Evolutionary conservation across 768 basidiomycete genomes (phyloP).

Genomic region (Rhizopogon roseolus): DNA sequence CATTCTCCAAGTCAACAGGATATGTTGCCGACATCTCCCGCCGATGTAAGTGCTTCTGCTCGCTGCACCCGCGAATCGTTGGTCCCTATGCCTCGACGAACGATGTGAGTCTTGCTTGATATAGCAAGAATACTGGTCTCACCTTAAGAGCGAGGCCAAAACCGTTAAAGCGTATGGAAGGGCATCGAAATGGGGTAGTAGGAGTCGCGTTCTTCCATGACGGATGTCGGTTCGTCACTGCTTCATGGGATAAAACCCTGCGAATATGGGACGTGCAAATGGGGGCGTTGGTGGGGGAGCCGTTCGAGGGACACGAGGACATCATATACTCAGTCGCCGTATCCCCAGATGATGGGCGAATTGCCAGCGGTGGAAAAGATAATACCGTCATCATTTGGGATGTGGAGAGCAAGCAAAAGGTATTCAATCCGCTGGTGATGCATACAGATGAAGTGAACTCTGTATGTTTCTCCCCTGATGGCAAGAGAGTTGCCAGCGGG

Average conservation of each 20-base stretch:
- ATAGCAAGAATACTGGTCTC: too few relatives aligned
- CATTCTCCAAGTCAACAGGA: too few relatives aligned
- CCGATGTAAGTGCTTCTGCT: too few relatives aligned
- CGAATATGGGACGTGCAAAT: background rate
- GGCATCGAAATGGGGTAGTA: slow-evolving; percentile 47
- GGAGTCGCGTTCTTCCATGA: slow-evolving; percentile 31
- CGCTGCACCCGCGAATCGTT: too few relatives aligned
- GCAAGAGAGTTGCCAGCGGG: background rate
- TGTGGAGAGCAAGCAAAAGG: background rate
- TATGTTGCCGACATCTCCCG: too few relatives aligned
- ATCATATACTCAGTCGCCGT: background rate
- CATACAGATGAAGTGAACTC: background rate
- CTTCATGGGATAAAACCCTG: background rate
- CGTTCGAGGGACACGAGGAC: background rate
- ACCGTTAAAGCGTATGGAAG: too few relatives aligned
- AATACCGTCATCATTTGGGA: slow-evolving; percentile 67
- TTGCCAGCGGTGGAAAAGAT: background rate
- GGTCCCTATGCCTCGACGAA: too few relatives aligned
- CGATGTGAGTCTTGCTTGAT: too few relatives aligned
- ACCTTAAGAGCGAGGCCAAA: too few relatives aligned
- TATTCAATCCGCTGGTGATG: slow-evolving; percentile 1
- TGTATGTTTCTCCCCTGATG: slow-evolving; percentile 1
- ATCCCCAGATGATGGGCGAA: background rate
- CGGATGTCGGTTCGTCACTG: background rate
- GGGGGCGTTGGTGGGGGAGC: background rate